Evolutionary conservation across 2,329 filamentous ascomycete species (phyloP).

Genomic region (Cryoendolithus antarcticus): DNA sequence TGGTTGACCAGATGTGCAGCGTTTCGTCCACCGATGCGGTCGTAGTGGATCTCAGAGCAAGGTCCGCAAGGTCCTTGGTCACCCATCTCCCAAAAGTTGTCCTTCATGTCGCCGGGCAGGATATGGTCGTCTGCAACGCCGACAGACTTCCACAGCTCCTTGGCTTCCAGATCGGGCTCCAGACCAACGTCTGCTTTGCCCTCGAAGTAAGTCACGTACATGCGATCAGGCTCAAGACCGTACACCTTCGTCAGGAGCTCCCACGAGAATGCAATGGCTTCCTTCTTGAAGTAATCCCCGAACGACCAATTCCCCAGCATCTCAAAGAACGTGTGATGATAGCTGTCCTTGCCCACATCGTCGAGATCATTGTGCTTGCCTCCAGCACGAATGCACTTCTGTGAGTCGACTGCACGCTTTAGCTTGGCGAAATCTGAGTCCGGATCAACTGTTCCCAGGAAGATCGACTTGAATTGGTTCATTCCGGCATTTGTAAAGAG

Average conservation of each 20-base stretch:
- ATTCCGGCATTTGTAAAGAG: constrained; percentile 99
- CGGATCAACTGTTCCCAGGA: constrained; percentile 84
- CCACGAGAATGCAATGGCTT: constrained; percentile 84
- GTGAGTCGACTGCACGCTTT: constrained; percentile 87
- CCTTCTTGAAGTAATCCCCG: constrained; percentile 97
- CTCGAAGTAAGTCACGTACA: constrained; percentile 98
- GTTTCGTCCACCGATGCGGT: constrained; percentile 85
- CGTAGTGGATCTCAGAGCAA: constrained; percentile 94
- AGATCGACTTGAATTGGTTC: constrained; percentile 99
- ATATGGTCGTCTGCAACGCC: constrained; percentile 91
- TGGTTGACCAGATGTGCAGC: constrained; percentile 81
- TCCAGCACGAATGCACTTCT: constrained; percentile 95
- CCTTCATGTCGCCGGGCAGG: constrained; percentile 91
- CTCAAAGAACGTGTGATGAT: constrained; percentile 99
- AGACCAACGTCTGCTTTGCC: constrained; percentile 64
- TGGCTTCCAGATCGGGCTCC: constrained; percentile 84
- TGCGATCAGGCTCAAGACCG: constrained; percentile 63
- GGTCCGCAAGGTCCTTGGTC: constrained; percentile 95
- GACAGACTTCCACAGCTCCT: constrained; percentile 70
- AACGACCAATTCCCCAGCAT: constrained; percentile 99
- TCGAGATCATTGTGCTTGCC: constrained; percentile 83
- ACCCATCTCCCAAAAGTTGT: constrained; percentile 99
- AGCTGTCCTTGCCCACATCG: constrained; percentile 98
- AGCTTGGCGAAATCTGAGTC: constrained; percentile 75
- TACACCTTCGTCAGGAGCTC: constrained; percentile 88